Evolutionary conservation across 371 early-diverging fungal genomes (phyloP).

Genomic region (Sporodiniella umbellata): DNA sequence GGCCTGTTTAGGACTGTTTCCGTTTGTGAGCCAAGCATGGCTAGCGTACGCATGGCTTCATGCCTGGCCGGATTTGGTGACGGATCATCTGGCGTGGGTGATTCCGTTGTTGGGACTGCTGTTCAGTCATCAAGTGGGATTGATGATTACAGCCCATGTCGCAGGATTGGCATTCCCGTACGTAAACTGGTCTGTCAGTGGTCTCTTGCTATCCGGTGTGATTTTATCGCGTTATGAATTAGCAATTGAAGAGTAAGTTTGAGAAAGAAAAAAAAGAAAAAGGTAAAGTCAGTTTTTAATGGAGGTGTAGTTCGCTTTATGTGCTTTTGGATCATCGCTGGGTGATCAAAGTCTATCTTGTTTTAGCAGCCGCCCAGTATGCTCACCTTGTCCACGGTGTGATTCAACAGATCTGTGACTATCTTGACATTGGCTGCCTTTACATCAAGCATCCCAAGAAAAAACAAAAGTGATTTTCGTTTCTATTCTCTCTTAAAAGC

Average conservation of each 20-base stretch:
- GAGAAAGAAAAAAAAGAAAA: not conserved
- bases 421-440: constrained; percentile 83
- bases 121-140: constrained; percentile 83
- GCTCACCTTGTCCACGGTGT: constrained; percentile 68
- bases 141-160: constrained; percentile 87
- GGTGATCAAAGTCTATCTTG: constrained; percentile 19
- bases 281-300: not conserved
- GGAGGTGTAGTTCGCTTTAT: not conserved
- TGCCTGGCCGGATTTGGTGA: constrained; percentile 65
- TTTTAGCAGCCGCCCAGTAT: constrained; percentile 48
- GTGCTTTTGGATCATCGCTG: constrained; percentile 16
- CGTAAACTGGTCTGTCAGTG: constrained; percentile 59
- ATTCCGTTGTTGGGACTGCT: constrained; percentile 68
- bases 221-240: constrained; percentile 56
- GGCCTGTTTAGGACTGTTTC: constrained; percentile 63
- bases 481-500: too few relatives aligned
- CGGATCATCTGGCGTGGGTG: constrained; percentile 65
- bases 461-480: too few relatives aligned
- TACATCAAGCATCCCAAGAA: constrained; percentile 71
- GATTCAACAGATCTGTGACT: constrained; percentile 78
- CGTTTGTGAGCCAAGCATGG: constrained; percentile 57
- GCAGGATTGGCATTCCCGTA: constrained; percentile 76
- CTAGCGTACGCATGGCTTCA: constrained; percentile 66
- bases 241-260: constrained; percentile 48
- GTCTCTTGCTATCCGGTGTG: constrained; percentile 57